Conservation (phyloP, 164 flowering plant genomes). For the Nymphaea colorata region DNA sequence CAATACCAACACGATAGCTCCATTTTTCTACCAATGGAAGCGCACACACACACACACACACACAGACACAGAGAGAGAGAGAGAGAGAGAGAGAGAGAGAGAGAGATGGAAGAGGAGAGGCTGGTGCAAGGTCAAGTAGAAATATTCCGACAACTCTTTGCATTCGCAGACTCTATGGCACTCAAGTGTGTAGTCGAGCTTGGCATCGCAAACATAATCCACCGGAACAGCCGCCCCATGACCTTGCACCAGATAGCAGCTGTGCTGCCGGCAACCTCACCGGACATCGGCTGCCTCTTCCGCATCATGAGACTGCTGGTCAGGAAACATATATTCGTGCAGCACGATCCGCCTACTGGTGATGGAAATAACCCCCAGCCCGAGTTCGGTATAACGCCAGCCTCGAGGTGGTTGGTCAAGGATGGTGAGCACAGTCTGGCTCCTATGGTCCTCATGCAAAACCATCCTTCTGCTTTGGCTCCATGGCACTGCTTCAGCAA, state of each 20-base stretch:
- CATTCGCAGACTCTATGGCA: constrained; percentile 31
- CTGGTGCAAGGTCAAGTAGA: constrained; percentile 23
- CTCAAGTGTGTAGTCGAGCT: constrained; percentile 41
- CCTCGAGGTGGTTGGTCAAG: constrained; percentile 20
- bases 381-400: constrained; percentile 20
- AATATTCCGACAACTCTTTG: constrained; percentile 21
- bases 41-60: too few relatives aligned
- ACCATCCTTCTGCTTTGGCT: constrained; percentile 11
- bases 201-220: constrained; percentile 30
- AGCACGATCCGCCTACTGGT: neutral
- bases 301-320: constrained; percentile 41
- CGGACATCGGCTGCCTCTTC: constrained; percentile 18
- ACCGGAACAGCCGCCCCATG: constrained; percentile 23
- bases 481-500: constrained; percentile 25
- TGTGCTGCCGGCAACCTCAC: constrained; percentile 9
- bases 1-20: too few relatives aligned
- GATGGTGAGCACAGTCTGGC: constrained; percentile 16
- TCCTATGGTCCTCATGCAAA: constrained; percentile 16
- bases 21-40: too few relatives aligned
- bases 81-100: neutral
- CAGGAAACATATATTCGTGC: constrained; percentile 21
- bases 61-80: neutral
- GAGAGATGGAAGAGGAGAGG: neutral
- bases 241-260: constrained; percentile 21
- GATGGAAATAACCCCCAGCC: constrained; percentile 10